Evolutionary conservation across 768 basidiomycete species (phyloP).

Genomic region (Suillus clintonianus): DNA sequence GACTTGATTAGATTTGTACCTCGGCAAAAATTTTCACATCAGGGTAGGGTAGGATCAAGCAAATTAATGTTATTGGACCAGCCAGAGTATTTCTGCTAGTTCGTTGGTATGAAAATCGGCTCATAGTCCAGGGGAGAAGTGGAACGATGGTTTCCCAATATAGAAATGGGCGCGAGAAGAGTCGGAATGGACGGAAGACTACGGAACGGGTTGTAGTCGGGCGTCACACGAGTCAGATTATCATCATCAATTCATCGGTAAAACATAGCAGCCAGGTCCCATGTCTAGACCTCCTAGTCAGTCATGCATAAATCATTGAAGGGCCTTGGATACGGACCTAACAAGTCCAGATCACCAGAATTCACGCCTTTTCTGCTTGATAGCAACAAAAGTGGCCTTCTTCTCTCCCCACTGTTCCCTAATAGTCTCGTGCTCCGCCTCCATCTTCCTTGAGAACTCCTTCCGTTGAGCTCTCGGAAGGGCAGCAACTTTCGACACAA

Average conservation of each 20-base stretch:
- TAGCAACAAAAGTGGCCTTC: constrained; percentile 60
- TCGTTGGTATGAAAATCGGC: constrained; percentile 5
- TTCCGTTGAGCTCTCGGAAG: constrained; percentile 53
- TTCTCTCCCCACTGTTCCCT: constrained; percentile 72
- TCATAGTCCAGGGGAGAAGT: constrained; percentile 2
- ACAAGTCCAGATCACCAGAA: constrained; percentile 66
- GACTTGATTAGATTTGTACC: neutral
- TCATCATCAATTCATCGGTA: neutral
- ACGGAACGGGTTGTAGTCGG: neutral
- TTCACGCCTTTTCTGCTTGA: constrained; percentile 65
- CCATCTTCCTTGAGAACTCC: constrained; percentile 42
- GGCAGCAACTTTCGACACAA: constrained; percentile 66
- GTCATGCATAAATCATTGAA: neutral
- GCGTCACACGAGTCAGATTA: neutral
- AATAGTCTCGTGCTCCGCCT: constrained; percentile 46
- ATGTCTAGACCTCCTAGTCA: neutral
- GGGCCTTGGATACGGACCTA: neutral
- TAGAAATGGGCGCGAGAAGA: neutral
- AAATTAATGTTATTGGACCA: constrained; percentile 8
- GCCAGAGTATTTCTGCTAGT: neutral
- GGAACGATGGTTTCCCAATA: neutral
- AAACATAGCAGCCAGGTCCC: neutral
- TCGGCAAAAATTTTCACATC: neutral
- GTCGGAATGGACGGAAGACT: neutral
- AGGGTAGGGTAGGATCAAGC: neutral